A percentile compares a stretch with the other conserved stretches of the same genome.
Evolutionary conservation across 2,329 filamentous ascomycete species (phyloP).

Genomic region (Colletotrichum gigasporum): DNA sequence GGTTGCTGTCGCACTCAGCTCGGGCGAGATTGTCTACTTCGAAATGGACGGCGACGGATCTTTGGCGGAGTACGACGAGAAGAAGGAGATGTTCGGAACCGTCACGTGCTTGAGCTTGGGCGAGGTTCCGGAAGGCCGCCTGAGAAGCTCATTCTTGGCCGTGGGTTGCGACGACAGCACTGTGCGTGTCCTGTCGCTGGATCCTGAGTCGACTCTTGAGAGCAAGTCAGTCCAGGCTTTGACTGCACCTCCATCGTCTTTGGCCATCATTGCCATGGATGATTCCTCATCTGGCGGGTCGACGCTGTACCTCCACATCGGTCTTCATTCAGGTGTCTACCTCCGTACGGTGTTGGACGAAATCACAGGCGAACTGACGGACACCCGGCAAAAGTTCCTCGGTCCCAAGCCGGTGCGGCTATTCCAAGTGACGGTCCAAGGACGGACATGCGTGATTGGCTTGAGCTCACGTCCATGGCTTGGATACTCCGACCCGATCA

Average conservation of each 20-base stretch:
- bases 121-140: slow-evolving; percentile 87
- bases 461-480: slow-evolving; percentile 96
- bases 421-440: slow-evolving; percentile 89
- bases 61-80: slow-evolving; percentile 92
- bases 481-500: slow-evolving; percentile 89
- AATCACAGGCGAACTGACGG: slow-evolving; percentile 92
- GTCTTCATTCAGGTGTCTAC: slow-evolving; percentile 94
- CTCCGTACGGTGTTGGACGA: slow-evolving; percentile 95
- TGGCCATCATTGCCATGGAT: slow-evolving; percentile 94
- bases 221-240: slow-evolving; percentile 95
- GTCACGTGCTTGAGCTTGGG: slow-evolving; percentile 95
- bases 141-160: slow-evolving; percentile 91
- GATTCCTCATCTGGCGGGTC: slow-evolving; percentile 90
- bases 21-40: slow-evolving; percentile 97
- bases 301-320: slow-evolving; percentile 94
- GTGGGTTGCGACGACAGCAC: slow-evolving; percentile 98
- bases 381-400: slow-evolving; percentile 93
- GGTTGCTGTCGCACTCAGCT: slow-evolving; percentile 92
- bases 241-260: slow-evolving; percentile 86
- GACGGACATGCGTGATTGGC: slow-evolving; percentile 85
- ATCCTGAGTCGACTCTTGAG: slow-evolving; percentile 89
- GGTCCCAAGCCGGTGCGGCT: slow-evolving; percentile 90
- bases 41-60: slow-evolving; percentile 95
- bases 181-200: slow-evolving; percentile 89
- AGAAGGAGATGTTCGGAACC: slow-evolving; percentile 93